phyloP scores from a whole-genome alignment of 257 asterid species.

The Solanum virginianum region DNA sequence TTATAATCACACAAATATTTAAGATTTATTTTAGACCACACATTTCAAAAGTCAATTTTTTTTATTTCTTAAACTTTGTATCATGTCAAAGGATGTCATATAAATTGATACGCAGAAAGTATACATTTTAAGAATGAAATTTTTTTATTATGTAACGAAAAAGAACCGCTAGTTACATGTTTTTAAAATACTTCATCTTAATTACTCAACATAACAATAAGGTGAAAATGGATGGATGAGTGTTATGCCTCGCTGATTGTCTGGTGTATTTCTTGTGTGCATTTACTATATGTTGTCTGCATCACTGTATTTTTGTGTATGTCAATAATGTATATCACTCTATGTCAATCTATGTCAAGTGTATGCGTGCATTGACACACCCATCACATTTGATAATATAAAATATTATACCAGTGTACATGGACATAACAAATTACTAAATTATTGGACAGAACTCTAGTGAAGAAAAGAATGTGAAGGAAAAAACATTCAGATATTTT shows the following conservation, averaged over 20 bases:
- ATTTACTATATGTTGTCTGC: neutral
- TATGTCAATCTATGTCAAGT: neutral
- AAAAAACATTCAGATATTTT: too few species aligned
- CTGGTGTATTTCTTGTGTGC: neutral
- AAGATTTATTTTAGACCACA: neutral
- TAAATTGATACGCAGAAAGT: too few species aligned
- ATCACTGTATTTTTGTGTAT: neutral
- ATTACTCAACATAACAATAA: neutral
- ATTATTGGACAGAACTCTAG: neutral
- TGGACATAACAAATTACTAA: neutral
- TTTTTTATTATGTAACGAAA: neutral
- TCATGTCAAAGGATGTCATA: too few species aligned
- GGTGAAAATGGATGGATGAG: too few species aligned
- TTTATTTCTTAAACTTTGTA: too few species aligned
- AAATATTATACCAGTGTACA: neutral
- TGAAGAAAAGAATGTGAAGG: neutral
- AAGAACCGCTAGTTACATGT: neutral
- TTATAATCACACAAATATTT: neutral
- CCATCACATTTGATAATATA: neutral
- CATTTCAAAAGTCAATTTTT: neutral
- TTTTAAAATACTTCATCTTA: neutral
- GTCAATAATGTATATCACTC: neutral
- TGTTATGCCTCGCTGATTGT: too few species aligned
- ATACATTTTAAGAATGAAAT: too few species aligned
- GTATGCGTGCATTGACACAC: neutral